Percentiles rank a stretch among this genome's conserved stretches.
phyloP scores from a whole-genome alignment of 371 early-diverging fungal species.

The Mortierella sp. region DNA sequence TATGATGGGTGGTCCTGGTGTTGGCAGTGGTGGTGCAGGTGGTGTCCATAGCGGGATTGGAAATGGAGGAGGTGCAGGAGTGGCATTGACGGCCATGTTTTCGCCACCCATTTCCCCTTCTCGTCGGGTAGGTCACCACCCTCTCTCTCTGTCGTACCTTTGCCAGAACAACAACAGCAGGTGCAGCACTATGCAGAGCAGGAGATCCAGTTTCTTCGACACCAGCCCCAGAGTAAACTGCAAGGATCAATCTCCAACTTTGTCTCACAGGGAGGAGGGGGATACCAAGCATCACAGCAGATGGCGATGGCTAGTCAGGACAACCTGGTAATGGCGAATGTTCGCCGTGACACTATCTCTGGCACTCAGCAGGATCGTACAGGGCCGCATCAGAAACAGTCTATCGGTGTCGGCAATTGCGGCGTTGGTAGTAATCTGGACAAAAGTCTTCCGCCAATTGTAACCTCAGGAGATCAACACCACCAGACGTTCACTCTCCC shows the following conservation, averaged over 20 bases:
- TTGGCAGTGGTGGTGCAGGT: background rate
- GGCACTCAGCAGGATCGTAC: background rate
- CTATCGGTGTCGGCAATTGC: no score
- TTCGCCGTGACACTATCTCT: background rate
- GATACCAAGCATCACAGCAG: background rate
- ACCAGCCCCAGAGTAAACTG: constrained; percentile 20
- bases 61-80: background rate
- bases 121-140: constrained; percentile 5
- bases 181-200: constrained; percentile 8
- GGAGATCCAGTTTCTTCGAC: constrained; percentile 21
- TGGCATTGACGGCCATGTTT: constrained; percentile 20
- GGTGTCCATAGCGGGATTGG: constrained; percentile 8
- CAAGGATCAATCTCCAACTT: constrained; percentile 20
- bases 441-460: constrained; percentile 22
- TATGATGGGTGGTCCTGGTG: background rate
- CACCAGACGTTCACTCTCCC: background rate
- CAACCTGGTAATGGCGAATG: background rate
- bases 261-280: background rate
- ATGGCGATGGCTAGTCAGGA: background rate
- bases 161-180: constrained; percentile 9
- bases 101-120: constrained; percentile 37
- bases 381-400: background rate
- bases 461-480: background rate
- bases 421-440: background rate
- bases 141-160: background rate